Evolutionary conservation across 2,329 filamentous ascomycete species (phyloP).

Genomic region (Xylaria hypoxylon): DNA sequence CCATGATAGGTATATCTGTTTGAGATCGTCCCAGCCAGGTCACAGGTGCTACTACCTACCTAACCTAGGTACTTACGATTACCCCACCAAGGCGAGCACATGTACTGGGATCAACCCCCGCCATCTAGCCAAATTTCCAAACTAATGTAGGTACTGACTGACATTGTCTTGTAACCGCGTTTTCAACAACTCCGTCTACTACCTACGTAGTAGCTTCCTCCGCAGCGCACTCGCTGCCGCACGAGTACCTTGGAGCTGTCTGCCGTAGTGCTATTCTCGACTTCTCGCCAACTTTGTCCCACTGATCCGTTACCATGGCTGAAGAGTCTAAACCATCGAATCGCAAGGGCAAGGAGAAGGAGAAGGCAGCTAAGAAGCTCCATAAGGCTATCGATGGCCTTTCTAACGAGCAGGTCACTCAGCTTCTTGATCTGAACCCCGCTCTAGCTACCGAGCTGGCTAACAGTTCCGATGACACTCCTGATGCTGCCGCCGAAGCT

Average conservation of each 20-base stretch:
- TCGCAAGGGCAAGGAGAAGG: constrained; percentile 59
- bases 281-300: neutral
- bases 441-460: constrained; percentile 72
- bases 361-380: constrained; percentile 65
- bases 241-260: neutral
- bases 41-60: no score
- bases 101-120: constrained; percentile 18
- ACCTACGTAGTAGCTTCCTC: neutral
- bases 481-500: constrained; percentile 58
- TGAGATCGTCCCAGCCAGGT: no score
- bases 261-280: neutral
- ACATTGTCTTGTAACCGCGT: constrained; percentile 1
- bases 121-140: constrained; percentile 30
- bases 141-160: constrained; percentile 21
- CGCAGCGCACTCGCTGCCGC: neutral
- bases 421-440: constrained; percentile 79
- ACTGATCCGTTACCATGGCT: constrained; percentile 47
- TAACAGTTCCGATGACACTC: constrained; percentile 50
- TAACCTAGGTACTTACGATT: neutral
- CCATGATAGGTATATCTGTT: no score
- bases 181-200: neutral
- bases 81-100: neutral
- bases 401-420: constrained; percentile 68
- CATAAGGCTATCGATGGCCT: constrained; percentile 65
- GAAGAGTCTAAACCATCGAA: constrained; percentile 74